These are phyloP conservation scores for Boletus sp. DNA, from an alignment of 768 basidiomycete species.

Conservation along the genomic window DNA sequence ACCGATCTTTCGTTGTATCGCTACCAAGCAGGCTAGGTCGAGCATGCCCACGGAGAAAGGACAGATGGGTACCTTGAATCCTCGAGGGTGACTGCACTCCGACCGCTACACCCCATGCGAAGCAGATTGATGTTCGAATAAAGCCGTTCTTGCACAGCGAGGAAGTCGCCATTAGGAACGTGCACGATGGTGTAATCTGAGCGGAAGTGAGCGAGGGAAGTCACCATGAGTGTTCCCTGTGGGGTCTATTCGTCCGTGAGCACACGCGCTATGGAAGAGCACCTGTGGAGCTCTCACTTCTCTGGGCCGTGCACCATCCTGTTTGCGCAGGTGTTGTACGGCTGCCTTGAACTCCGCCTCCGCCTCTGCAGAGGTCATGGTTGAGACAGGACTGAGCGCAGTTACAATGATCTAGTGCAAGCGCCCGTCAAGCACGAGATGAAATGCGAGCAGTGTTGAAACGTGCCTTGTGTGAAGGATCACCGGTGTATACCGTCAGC, in stretches of 20 bases:
- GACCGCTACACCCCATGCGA: conserved; percentile 81
- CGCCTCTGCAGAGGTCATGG: conserved; percentile 42
- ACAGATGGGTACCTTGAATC: conserved; percentile 52
- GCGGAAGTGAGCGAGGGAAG: conserved; percentile 82
- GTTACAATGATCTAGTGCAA: conserved; percentile 54
- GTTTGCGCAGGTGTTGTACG: conserved; percentile 55
- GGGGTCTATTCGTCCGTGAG: conserved; percentile 43
- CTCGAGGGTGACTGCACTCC: conserved; percentile 72
- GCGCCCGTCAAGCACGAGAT: conserved; percentile 10
- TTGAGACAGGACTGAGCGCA: conserved; percentile 45
- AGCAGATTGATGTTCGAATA: conserved; percentile 81
- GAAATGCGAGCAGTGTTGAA: background rate
- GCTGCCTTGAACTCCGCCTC: conserved; percentile 58
- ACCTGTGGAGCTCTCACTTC: conserved; percentile 38
- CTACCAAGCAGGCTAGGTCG: conserved; percentile 34
- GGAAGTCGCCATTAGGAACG: conserved; percentile 66
- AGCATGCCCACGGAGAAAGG: conserved; percentile 5
- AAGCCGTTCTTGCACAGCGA: conserved; percentile 59
- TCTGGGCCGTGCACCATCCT: conserved; percentile 70
- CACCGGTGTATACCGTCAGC: conserved; percentile 75
- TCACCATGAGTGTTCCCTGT: conserved; percentile 71
- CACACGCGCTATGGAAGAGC: background rate
- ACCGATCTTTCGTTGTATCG: conserved; percentile 78
- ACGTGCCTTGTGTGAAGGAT: conserved; percentile 60
- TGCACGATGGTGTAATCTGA: conserved; percentile 84